Percentiles rank a stretch among this genome's conserved stretches.
phyloP scores from a whole-genome alignment of 306 rosid genomes.

The Vigna hirtella region DNA sequence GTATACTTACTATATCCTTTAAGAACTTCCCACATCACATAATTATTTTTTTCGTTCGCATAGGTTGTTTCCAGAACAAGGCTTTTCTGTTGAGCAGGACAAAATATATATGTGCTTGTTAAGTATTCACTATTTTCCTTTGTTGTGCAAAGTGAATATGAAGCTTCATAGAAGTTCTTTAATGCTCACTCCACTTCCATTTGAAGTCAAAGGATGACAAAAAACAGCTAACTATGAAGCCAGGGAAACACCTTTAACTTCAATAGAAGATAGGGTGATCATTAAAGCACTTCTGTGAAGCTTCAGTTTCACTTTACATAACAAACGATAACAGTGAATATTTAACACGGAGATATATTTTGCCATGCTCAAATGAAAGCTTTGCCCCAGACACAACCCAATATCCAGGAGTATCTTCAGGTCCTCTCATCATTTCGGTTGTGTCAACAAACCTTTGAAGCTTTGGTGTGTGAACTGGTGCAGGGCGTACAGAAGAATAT shows the following conservation, averaged over 20 bases:
- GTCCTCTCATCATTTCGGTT: conserved; percentile 74
- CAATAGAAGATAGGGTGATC: background rate
- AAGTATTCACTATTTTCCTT: conserved; percentile 65
- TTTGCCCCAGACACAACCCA: conserved; percentile 84
- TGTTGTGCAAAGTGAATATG: conserved; percentile 18
- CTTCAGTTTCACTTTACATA: conserved; percentile 28
- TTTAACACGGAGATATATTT: conserved; percentile 71
- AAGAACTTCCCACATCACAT: too few relatives aligned
- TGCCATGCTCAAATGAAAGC: conserved; percentile 63
- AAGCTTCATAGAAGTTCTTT: background rate
- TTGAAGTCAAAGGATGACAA: background rate
- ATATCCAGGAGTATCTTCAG: conserved; percentile 72
- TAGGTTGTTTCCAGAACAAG: conserved; percentile 50
- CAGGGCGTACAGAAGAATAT: conserved; percentile 45
- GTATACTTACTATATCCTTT: background rate
- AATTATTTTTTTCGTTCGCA: too few relatives aligned
- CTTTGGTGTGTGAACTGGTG: conserved; percentile 57
- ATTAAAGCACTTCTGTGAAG: background rate
- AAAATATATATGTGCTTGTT: conserved; percentile 61
- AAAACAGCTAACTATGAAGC: background rate
- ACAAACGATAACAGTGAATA: conserved; percentile 60
- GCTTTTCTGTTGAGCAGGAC: conserved; percentile 57
- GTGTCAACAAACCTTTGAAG: conserved; percentile 72
- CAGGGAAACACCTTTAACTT: background rate
- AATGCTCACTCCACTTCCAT: background rate